These are phyloP conservation scores for Trametes sanguinea DNA, from an alignment of 768 basidiomycete species.

Conservation along the genomic window DNA sequence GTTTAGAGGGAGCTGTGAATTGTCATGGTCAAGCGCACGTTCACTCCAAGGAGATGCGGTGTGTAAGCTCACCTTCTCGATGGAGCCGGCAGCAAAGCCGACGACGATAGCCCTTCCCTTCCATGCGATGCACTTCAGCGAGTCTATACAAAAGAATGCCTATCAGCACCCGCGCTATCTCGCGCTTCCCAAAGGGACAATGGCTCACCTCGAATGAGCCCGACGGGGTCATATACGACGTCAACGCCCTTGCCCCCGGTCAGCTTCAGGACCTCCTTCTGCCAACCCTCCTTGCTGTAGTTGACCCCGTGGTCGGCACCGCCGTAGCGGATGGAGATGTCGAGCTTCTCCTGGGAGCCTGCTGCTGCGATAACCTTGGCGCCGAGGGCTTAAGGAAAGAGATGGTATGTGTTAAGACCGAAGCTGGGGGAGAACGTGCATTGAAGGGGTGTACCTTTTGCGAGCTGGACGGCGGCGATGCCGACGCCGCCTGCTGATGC, in stretches of 20 bases:
- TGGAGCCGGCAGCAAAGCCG: constrained; percentile 84
- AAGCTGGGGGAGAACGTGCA: too few relatives aligned
- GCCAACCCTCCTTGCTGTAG: constrained; percentile 81
- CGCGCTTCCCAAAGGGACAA: background rate
- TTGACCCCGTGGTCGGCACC: constrained; percentile 84
- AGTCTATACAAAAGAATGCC: constrained; percentile 51
- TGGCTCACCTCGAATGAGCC: constrained; percentile 60
- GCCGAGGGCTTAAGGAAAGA: constrained; percentile 61
- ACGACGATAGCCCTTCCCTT: constrained; percentile 92
- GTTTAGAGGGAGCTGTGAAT: constrained; percentile 74
- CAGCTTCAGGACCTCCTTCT: constrained; percentile 82
- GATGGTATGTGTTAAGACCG: background rate
- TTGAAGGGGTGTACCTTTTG: constrained; percentile 62
- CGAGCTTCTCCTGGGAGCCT: constrained; percentile 75
- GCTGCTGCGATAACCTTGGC: constrained; percentile 96
- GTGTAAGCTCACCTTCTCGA: constrained; percentile 65
- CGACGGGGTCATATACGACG: constrained; percentile 86
- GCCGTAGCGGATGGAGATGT: constrained; percentile 71
- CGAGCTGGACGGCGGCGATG: constrained; percentile 88
- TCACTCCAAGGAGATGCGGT: too few relatives aligned
- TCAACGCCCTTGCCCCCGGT: constrained; percentile 86
- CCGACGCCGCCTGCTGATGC: constrained; percentile 98
- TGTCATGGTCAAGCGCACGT: background rate
- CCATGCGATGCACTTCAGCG: constrained; percentile 91
- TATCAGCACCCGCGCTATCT: background rate